Base-by-base conservation (phyloP, 1,139 yeast species). In the Kodamaea sp. region DNA sequence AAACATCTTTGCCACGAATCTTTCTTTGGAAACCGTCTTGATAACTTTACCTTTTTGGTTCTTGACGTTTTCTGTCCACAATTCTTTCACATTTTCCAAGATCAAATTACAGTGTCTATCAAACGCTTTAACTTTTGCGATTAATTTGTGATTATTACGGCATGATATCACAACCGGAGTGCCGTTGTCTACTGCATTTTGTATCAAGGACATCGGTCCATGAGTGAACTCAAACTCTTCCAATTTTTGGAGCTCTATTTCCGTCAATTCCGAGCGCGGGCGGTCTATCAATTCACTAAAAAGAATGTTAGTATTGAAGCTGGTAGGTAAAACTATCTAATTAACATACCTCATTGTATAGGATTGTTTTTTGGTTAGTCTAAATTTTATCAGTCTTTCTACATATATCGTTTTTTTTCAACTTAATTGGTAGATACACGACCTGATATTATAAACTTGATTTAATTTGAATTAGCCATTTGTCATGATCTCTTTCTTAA, bases 101-200 rank as follows among this genome's bases (percentile, higher is more conserved):
- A 92, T 83, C 84, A 92, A 79, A 60, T 92, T 92, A 46, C 96
- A 84, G 62, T 92, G 99, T 55, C 97, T 81, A 59, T 92, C 99
- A 59, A 89, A 94, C 0, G 97, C 97, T 57, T 86, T 85, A 36
- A 92, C 94, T 49, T 86, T 79, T 2, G 92, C 97, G 24, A 92
- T 75, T 34, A 92, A 72, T 62, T 92, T 92, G 57, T 89, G 96
- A 62, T 90, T 90, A 60, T 92, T 92, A 54, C 99, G 77, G 47
- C 96, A 79, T 24, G 96, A 87, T 50, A 92, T 86, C 41, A 92
- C 78, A 4, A 94, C 87, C 24, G 90, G 89, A 2, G 84, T 74
- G 42, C 79, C 81, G 45, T 80, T 75, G 48, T 81, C 75, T 31
- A 88, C 84, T 0, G 97, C 90, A 38, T 81, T 79, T 50, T 88